Base-by-base conservation (phyloP, 495 filamentous ascomycete genomes). In the Oleoguttula mirabilis region DNA sequence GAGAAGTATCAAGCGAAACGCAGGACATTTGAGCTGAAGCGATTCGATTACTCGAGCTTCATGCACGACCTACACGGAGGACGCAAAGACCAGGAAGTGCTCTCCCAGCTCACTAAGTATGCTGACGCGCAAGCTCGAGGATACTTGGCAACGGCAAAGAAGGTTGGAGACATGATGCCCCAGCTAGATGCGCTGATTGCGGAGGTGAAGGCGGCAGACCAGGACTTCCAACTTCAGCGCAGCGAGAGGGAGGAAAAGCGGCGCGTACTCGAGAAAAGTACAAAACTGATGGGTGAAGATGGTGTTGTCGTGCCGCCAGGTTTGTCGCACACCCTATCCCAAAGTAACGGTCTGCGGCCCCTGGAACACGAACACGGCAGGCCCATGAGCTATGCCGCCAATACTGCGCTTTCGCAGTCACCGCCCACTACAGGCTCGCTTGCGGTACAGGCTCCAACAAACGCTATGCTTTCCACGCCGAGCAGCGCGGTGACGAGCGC, bases 31-130 rank as follows among this genome's bases (percentile, higher is more conserved):
- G 90, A 99, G 62, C 67, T 99, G 28, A 95, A 86, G 63, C 80
- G 92, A 8, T 99, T 99, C 46, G 90, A 99, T 63, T 99, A 99
- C 60, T 95, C 87, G 14, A 93, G 86, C 10, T 99, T 96, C 58
- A 94, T 99, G 86, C 88, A 95, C 47, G 90, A 99, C 66, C 69
- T 99, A 10, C 90, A 95, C 53, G 90, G 90, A 19, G 90, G 90
- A 21, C 82, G 90, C 45, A 96, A 96, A 55, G 92, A 99, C 51
- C 90, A 96, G 58, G 90, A 96, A 58, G 82, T 99, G 16, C 67
- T 99, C 17, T 96, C 92, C 11, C 86, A 94, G 58, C 68, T 99
- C 30, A 96, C 90, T 15, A 88, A 82, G 58, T 99, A 87, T 59
- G 90, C 90, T 2, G 86, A 94, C 58, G 77, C 79, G 4, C 90